Evolutionary conservation across 2,329 filamentous ascomycete genomes (phyloP).

Genomic region (Dactylellina parvicollis): DNA sequence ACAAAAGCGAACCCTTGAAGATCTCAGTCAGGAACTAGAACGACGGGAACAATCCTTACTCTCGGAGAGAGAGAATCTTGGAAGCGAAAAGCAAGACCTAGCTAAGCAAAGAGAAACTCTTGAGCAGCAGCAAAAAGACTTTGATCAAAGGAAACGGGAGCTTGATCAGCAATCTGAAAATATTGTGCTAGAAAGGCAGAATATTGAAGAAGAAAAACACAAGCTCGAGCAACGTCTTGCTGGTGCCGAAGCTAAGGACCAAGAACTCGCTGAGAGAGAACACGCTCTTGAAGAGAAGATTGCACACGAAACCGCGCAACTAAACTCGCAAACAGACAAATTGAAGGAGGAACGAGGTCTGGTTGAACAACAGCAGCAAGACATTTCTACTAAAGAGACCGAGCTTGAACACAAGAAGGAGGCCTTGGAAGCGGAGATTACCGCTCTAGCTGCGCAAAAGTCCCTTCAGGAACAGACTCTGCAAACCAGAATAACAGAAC

Average conservation of each 20-base stretch:
- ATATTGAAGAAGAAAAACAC: constrained; percentile 7
- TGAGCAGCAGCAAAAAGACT: constrained; percentile 12
- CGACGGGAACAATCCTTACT: constrained; percentile 6
- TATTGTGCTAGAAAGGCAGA: neutral
- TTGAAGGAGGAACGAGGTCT: neutral
- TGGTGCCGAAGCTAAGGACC: constrained; percentile 4
- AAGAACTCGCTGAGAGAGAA: constrained; percentile 21
- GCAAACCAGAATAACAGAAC: constrained; percentile 15
- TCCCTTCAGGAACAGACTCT: constrained; percentile 4
- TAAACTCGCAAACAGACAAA: constrained; percentile 4
- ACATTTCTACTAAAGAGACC: constrained; percentile 1
- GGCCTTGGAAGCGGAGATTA: neutral
- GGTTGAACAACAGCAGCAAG: constrained; percentile 3
- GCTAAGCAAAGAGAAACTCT: constrained; percentile 3
- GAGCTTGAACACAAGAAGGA: constrained; percentile 17
- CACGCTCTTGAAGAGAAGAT: constrained; percentile 20
- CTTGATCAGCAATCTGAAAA: neutral
- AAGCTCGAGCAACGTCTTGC: constrained; percentile 11
- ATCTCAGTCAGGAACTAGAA: constrained; percentile 16
- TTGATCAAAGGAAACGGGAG: constrained; percentile 18
- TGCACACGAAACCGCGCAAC: constrained; percentile 14
- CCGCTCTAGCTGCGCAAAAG: constrained; percentile 5
- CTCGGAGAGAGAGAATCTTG: constrained; percentile 12
- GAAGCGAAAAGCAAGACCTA: constrained; percentile 2
- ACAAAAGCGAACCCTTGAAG: constrained; percentile 9